Percentiles rank a stretch among this genome's conserved stretches.
Conservation (phyloP, 1,284 basidiomycete genomes). For the Ganoderma lucidum region DNA sequence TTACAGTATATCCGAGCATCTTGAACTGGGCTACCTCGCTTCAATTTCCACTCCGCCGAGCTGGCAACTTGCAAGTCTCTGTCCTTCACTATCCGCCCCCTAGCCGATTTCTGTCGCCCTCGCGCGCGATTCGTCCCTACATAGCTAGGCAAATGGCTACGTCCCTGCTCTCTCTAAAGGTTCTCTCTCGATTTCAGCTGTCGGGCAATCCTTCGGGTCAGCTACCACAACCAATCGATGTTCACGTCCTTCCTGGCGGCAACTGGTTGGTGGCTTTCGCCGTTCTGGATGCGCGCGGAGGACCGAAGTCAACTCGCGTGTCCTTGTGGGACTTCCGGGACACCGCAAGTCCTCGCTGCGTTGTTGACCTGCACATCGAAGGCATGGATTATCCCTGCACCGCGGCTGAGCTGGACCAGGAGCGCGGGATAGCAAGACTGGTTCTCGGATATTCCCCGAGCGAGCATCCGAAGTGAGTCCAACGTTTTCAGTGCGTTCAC, state of each 20-base stretch:
- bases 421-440: neutral
- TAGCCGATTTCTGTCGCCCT: neutral
- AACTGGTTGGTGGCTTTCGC: neutral
- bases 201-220: neutral
- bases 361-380: neutral
- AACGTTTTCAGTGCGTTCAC: neutral
- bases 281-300: neutral
- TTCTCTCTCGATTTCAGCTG: neutral
- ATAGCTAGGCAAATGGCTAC: neutral
- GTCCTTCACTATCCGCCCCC: neutral
- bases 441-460: neutral
- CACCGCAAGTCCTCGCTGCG: neutral
- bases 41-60: no score
- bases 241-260: neutral
- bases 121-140: neutral
- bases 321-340: slow-evolving; percentile 2
- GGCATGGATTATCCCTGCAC: neutral
- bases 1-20: no score
- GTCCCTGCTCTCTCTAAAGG: neutral
- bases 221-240: neutral
- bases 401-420: neutral
- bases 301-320: neutral
- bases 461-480: neutral
- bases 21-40: no score
- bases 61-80: neutral